Percentiles rank a stretch among this genome's conserved stretches.
Conservation (phyloP, 116 monocot genomes). For the Thalassia testudinum region DNA sequence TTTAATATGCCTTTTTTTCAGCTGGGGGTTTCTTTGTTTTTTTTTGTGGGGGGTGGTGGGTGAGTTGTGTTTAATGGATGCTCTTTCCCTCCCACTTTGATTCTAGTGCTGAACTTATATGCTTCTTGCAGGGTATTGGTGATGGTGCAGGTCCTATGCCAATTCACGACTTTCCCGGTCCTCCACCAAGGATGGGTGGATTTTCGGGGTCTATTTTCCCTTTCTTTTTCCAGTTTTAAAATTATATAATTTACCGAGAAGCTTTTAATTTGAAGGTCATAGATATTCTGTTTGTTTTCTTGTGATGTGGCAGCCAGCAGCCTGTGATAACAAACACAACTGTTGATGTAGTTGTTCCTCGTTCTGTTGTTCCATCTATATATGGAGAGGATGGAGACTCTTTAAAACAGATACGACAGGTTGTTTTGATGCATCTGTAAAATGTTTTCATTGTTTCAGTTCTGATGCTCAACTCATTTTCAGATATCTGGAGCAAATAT, state of each 20-base stretch:
- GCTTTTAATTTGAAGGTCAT: too few relatives aligned
- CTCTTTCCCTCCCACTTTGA: too few relatives aligned
- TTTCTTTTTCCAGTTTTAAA: not conserved
- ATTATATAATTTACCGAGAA: not conserved
- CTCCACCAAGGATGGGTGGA: slow-evolving; percentile 38
- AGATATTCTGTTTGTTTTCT: too few relatives aligned
- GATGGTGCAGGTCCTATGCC: slow-evolving; percentile 37
- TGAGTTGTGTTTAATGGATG: too few relatives aligned
- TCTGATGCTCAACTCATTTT: not conserved
- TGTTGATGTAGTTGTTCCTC: slow-evolving; percentile 81
- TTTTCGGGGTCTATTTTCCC: slow-evolving; percentile 44
- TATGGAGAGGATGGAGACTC: slow-evolving; percentile 83
- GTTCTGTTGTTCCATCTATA: slow-evolving; percentile 45
- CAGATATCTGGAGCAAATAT: slow-evolving; percentile 97
- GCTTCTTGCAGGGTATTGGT: slow-evolving; percentile 27
- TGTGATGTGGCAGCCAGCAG: slow-evolving; percentile 41
- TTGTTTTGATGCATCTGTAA: slow-evolving; percentile 5
- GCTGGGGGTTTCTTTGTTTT: too few relatives aligned
- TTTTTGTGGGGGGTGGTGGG: too few relatives aligned
- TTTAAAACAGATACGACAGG: slow-evolving; percentile 72
- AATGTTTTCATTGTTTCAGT: not conserved
- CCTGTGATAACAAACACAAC: slow-evolving; percentile 49
- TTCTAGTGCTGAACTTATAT: too few relatives aligned
- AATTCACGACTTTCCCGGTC: slow-evolving; percentile 38
- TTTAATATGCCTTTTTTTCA: too few relatives aligned